A percentile compares a stretch with the other conserved stretches of the same genome.
These are phyloP conservation scores for Monosporozyma yasuniensis DNA, from an alignment of 805 yeast species.

Conservation along the genomic window DNA sequence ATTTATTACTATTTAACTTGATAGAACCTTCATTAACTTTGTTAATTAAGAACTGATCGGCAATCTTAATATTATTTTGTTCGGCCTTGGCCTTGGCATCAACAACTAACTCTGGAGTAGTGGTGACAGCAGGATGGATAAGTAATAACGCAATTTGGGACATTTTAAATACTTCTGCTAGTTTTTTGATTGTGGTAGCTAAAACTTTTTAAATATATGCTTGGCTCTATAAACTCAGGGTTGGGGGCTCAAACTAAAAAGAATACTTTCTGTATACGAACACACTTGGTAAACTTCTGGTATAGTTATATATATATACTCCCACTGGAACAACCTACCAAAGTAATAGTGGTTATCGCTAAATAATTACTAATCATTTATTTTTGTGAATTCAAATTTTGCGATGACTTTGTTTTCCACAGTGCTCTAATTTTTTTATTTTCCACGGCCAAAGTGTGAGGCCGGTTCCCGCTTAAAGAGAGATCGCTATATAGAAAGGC, in stretches of 20 bases:
- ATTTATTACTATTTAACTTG: constrained; percentile 31
- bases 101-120: constrained; percentile 42
- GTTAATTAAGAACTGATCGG: constrained; percentile 49
- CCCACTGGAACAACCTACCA: background rate
- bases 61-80: constrained; percentile 17
- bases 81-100: constrained; percentile 31
- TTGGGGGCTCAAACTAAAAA: background rate
- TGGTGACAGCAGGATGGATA: constrained; percentile 60
- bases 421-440: background rate
- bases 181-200: background rate
- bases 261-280: background rate
- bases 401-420: background rate
- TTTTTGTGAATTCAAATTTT: background rate
- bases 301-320: background rate
- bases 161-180: constrained; percentile 3
- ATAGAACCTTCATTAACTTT: constrained; percentile 45
- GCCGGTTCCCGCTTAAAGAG: background rate
- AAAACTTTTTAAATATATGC: background rate
- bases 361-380: background rate
- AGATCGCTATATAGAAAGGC: background rate
- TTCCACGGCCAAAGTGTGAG: background rate
- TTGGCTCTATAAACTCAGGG: background rate
- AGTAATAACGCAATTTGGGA: constrained; percentile 34
- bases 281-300: background rate
- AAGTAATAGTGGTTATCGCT: background rate